Percentiles rank a stretch among this genome's conserved stretches.
phyloP scores from a whole-genome alignment of 441 rosid genomes.

The Pelargonium fulgidum region DNA sequence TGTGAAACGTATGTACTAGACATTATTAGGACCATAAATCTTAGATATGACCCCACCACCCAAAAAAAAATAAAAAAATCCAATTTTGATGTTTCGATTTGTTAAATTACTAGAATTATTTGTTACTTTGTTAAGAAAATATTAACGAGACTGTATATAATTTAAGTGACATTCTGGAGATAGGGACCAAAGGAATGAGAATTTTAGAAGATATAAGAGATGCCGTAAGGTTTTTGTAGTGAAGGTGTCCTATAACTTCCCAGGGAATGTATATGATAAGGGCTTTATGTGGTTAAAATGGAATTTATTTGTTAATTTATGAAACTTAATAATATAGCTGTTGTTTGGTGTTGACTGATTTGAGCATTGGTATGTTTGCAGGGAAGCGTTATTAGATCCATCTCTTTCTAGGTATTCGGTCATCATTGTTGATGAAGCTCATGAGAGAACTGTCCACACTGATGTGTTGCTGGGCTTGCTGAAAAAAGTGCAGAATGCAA shows the following conservation, averaged over 20 bases:
- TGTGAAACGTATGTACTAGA: too few relatives aligned
- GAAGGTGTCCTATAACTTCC: too few relatives aligned
- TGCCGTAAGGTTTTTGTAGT: too few relatives aligned
- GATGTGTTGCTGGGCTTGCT: conserved; percentile 86
- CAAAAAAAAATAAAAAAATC: too few relatives aligned
- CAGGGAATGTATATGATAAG: background rate
- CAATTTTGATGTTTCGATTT: background rate
- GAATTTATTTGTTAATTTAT: background rate
- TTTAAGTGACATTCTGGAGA: background rate
- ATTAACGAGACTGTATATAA: background rate
- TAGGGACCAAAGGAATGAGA: background rate
- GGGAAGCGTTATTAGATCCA: conserved; percentile 86
- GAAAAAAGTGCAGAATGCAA: conserved; percentile 55
- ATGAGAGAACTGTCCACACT: conserved; percentile 88
- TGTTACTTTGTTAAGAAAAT: background rate
- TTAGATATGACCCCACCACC: too few relatives aligned
- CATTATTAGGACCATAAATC: too few relatives aligned
- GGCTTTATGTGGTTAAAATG: background rate
- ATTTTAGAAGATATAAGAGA: too few relatives aligned
- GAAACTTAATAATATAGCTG: conserved; percentile 3
- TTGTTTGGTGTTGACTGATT: conserved; percentile 15
- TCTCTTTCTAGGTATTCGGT: conserved; percentile 73
- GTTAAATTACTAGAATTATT: background rate
- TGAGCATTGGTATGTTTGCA: conserved; percentile 25
- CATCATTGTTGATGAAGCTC: conserved; percentile 87